Evolutionary conservation across 2,329 filamentous ascomycete species (phyloP).

Genomic region (Talaromyces pinophilus): DNA sequence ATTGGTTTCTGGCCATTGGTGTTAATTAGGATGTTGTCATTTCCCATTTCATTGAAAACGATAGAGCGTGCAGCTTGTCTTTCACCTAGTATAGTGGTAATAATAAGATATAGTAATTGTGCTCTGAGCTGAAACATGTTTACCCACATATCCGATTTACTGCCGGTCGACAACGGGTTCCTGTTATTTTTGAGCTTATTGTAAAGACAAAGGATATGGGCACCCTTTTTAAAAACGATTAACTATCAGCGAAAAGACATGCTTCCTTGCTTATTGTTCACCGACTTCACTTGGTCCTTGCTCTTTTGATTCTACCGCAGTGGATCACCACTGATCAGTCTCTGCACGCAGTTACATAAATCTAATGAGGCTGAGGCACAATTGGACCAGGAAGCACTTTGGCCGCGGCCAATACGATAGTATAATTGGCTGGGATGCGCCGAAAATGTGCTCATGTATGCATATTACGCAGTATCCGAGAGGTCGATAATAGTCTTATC

Average conservation of each 20-base stretch:
- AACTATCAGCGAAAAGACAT: background rate
- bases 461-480: background rate
- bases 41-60: no score
- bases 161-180: background rate
- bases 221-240: background rate
- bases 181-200: background rate
- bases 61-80: background rate
- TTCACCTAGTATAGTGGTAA: background rate
- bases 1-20: constrained; percentile 4
- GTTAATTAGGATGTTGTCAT: no score
- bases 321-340: background rate
- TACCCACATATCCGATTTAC: background rate
- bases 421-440: background rate
- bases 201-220: background rate
- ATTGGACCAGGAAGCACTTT: background rate
- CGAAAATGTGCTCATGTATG: background rate
- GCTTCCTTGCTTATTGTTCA: background rate
- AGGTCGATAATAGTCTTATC: background rate
- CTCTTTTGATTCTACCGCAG: background rate
- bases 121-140: constrained; percentile 8
- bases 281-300: background rate
- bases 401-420: background rate
- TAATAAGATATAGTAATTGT: background rate
- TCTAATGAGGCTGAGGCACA: background rate
- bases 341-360: background rate